Percentiles rank a stretch among this genome's conserved stretches.
These are phyloP conservation scores for Termitomyces sp. DNA, from an alignment of 768 basidiomycete species.

Conservation along the genomic window DNA sequence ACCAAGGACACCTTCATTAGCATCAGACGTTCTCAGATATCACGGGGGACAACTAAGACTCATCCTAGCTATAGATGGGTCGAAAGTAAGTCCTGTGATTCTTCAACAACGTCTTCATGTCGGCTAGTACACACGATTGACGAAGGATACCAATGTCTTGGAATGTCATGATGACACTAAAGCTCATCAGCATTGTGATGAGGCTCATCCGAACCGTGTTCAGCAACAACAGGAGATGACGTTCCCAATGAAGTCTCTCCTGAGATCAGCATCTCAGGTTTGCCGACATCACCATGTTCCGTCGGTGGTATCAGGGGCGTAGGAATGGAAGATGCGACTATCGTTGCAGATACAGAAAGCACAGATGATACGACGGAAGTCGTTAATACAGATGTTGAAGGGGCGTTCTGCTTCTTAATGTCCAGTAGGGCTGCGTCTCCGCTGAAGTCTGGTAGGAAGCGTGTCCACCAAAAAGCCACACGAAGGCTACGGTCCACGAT, in stretches of 20 bases:
- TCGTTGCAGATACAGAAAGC: slow-evolving; percentile 1
- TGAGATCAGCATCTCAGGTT: background rate
- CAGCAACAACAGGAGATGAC: background rate
- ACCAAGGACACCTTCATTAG: too few species aligned
- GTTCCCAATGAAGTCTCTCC: background rate
- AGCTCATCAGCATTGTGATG: slow-evolving; percentile 5
- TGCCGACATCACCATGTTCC: background rate
- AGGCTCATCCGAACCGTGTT: background rate
- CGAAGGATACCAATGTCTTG: background rate
- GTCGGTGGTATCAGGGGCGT: background rate
- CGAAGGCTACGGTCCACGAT: slow-evolving; percentile 76
- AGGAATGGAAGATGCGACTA: background rate
- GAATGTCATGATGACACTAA: background rate
- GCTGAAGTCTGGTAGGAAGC: slow-evolving; percentile 58
- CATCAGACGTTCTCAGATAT: too few species aligned
- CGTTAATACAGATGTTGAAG: background rate
- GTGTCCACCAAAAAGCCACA: slow-evolving; percentile 87
- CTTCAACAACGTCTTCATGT: background rate
- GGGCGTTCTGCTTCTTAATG: slow-evolving; percentile 30
- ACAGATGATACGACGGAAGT: slow-evolving; percentile 5
- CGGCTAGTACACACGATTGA: background rate
- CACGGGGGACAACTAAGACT: too few species aligned
- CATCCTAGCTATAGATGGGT: too few species aligned
- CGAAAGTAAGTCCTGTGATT: too few species aligned
- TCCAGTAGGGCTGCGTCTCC: slow-evolving; percentile 30